phyloP scores from a whole-genome alignment of 345 rosid species.

The Populus davidiana region DNA sequence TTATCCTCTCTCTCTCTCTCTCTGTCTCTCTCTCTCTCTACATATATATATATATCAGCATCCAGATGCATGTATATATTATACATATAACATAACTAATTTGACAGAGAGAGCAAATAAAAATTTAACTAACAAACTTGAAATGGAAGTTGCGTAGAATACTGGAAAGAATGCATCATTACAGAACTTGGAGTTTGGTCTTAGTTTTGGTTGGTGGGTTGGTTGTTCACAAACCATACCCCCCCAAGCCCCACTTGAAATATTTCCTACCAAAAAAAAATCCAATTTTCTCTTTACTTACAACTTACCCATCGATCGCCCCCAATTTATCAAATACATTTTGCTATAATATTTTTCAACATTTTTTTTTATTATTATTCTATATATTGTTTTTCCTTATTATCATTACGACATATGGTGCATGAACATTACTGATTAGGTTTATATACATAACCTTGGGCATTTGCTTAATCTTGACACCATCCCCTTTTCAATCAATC shows the following conservation, averaged over 20 bases:
- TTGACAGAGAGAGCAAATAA: background rate
- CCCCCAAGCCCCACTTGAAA: background rate
- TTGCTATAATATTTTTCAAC: background rate
- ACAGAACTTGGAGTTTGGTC: slow-evolving; percentile 14
- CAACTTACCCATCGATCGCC: background rate
- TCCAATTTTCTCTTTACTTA: background rate
- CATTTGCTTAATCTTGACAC: slow-evolving; percentile 10
- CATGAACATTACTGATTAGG: background rate
- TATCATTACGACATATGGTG: background rate
- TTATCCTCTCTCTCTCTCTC: too few species aligned
- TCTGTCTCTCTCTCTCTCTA: too few species aligned
- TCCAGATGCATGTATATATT: background rate
- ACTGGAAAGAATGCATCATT: slow-evolving; percentile 15
- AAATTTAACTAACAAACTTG: slow-evolving; percentile 21
- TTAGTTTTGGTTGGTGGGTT: slow-evolving; percentile 1
- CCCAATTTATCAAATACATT: background rate
- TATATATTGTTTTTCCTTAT: background rate
- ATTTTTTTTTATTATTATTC: background rate
- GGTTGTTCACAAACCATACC: background rate
- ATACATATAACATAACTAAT: background rate
- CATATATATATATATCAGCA: background rate
- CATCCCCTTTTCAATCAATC: background rate
- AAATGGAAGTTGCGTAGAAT: slow-evolving; percentile 19
- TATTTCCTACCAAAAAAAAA: background rate
- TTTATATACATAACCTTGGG: background rate